These are phyloP conservation scores for Cryomyces minteri DNA, from an alignment of 495 filamentous ascomycete species.

Conservation along the genomic window DNA sequence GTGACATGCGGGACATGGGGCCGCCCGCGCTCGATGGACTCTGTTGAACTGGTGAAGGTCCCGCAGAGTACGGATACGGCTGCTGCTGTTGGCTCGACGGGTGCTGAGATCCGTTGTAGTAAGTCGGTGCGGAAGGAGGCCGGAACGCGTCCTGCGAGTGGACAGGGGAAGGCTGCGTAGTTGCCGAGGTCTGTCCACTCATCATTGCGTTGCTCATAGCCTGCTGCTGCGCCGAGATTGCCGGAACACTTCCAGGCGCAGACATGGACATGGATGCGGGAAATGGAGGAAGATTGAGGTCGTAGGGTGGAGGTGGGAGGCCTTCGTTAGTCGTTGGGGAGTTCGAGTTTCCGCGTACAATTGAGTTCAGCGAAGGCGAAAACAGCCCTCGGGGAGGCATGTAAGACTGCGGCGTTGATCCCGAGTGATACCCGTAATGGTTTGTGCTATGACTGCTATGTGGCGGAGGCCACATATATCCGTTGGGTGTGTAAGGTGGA, in stretches of 20 bases:
- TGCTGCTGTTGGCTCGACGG: constrained; percentile 46
- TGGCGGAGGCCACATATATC: constrained; percentile 28
- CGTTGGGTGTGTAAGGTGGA: constrained; percentile 23
- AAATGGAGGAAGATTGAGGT: constrained; percentile 41
- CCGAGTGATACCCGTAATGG: constrained; percentile 32
- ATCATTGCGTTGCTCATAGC: constrained; percentile 23
- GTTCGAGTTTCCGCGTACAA: constrained; percentile 20
- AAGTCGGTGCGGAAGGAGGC: constrained; percentile 37
- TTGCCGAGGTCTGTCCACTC: constrained; percentile 23
- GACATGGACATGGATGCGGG: constrained; percentile 32
- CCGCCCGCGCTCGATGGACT: constrained; percentile 39
- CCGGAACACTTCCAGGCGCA: constrained; percentile 17
- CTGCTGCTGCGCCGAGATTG: constrained; percentile 21
- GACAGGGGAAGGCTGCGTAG: constrained; percentile 41
- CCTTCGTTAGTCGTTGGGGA: constrained; percentile 31
- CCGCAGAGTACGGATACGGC: constrained; percentile 35
- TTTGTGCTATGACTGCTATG: constrained; percentile 29
- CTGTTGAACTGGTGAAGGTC: constrained; percentile 37
- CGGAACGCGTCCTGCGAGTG: constrained; percentile 46
- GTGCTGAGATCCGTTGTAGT: constrained; percentile 37
- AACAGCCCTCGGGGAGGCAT: constrained; percentile 33
- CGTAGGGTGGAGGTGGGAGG: constrained; percentile 38
- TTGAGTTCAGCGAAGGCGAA: constrained; percentile 29
- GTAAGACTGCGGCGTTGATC: constrained; percentile 25
- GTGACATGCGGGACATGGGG: constrained; percentile 33